Evolutionary conservation across 2,329 filamentous ascomycete species (phyloP), one percentile per base, ranked within the genome.

Genomic region (Aspergillus persii): DNA sequence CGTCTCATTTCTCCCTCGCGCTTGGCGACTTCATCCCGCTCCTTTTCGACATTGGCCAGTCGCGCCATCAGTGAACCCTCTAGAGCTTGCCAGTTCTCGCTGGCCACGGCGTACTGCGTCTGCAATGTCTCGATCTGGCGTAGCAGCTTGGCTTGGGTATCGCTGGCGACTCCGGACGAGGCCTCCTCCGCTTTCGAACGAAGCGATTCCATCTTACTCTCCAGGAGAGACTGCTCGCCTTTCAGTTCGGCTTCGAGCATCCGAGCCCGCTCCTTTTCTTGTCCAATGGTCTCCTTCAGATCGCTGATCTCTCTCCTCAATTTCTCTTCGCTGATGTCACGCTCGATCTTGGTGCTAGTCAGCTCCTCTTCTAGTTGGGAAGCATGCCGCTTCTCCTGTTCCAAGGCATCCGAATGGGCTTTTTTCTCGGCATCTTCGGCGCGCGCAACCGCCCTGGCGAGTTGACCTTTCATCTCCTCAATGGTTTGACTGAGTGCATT

Each of bases 71-170:
- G 78, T 2, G 91, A 96, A 8, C 90, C 86, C 75, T 99, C 94
- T 62, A 99, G 96, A 0, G 92, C 91, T 71, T 97, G 93, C 95
- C 96, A 99, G 68, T 99, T 99, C 70, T 96, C 92, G 66, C 91
- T 95, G 1, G 95, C 95, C 56, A 96, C 88, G 0, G 92, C 88
- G 76, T 99, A 96, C 73, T 99, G 96, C 6, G 91, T 95, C 75
- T 99, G 95, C 41, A 99, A 79, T 0, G 91, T 97, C 78, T 99
- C 95, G 56, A 99, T 90, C 76, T 99, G 96, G 46, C 95, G 87
- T 48, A 98, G 81, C 46, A 98, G 81, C 74, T 97, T 98, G 48
- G 90, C 90, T 68, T 96, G 92, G 0, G 90, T 86, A 70, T 96
- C 91, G 12, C 92, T 90, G 5, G 87, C 87, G 12, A 86, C 86